phyloP scores from a whole-genome alignment of 1,139 yeast genomes.

The Hemisphaericaspora xylofermentans region DNA sequence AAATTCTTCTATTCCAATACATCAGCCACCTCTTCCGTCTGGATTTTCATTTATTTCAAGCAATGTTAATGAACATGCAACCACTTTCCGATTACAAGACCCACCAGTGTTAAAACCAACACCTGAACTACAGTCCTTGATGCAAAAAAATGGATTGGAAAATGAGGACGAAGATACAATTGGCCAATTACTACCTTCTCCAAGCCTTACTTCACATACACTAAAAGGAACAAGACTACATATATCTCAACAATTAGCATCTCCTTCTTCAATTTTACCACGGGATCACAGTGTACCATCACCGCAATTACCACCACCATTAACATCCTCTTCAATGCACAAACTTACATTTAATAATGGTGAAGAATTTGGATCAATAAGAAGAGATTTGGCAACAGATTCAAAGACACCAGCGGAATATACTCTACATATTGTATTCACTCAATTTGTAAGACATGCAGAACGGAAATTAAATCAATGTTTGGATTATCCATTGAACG shows the following conservation, averaged over 20 bases:
- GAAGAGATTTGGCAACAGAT: conserved; percentile 58
- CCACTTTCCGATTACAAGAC: conserved; percentile 23
- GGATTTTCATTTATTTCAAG: conserved; percentile 11
- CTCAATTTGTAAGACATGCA: conserved; percentile 92
- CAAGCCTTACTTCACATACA: conserved; percentile 4
- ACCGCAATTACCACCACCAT: conserved; percentile 37
- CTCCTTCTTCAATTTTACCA: conserved; percentile 23
- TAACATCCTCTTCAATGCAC: conserved; percentile 22
- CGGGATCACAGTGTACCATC: conserved; percentile 27
- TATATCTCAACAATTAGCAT: conserved; percentile 17
- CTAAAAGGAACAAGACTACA: conserved; percentile 7
- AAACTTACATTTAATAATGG: conserved; percentile 30
- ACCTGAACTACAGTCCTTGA: background rate
- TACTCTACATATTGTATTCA: conserved; percentile 88
- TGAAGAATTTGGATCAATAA: conserved; percentile 33
- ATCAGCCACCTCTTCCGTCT: conserved; percentile 2
- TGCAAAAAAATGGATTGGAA: background rate
- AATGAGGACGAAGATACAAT: conserved; percentile 9
- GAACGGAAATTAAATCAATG: conserved; percentile 81
- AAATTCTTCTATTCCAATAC: background rate
- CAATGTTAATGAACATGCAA: conserved; percentile 11
- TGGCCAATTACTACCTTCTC: conserved; percentile 7
- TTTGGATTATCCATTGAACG: conserved; percentile 61
- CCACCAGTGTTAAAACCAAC: conserved; percentile 18
- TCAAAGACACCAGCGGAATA: conserved; percentile 87